phyloP scores from a whole-genome alignment of 2,329 filamentous ascomycete species.

The Cladosporium colombiae region DNA sequence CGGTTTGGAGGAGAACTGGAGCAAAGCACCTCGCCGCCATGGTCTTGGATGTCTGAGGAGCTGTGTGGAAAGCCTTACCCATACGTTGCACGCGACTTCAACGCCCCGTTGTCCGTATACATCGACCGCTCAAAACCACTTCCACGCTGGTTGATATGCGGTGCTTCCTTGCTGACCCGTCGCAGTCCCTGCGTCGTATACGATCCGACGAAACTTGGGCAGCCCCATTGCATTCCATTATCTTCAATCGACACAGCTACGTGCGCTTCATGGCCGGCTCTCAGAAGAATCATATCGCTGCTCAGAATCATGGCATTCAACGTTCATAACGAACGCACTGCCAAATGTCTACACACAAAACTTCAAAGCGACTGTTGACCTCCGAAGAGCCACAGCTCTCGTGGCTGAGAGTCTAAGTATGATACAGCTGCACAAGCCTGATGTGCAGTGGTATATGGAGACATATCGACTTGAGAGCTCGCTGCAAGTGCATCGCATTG shows the following conservation, averaged over 20 bases:
- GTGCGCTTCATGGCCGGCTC: not conserved
- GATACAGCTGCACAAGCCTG: not conserved
- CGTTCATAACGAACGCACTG: not conserved
- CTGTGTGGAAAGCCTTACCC: constrained; percentile 2
- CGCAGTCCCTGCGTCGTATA: constrained; percentile 1
- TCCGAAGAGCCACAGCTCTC: not conserved
- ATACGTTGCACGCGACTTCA: constrained; percentile 3
- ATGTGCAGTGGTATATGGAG: not conserved
- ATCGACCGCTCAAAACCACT: not conserved
- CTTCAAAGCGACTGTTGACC: not conserved
- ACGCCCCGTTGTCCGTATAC: not conserved
- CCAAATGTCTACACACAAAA: constrained; percentile 3
- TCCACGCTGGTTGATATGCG: not conserved
- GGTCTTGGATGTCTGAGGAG: constrained; percentile 6
- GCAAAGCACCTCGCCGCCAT: constrained; percentile 2
- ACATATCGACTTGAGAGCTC: constrained; percentile 9
- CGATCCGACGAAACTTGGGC: not conserved
- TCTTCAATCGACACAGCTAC: not conserved
- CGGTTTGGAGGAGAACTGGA: not conserved
- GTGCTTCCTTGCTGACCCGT: not conserved
- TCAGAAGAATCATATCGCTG: constrained; percentile 1
- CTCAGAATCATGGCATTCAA: not conserved
- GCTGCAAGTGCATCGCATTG: not conserved
- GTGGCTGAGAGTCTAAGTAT: not conserved
- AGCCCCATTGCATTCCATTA: not conserved